These are phyloP conservation scores for Rhododendron vialii DNA, from an alignment of 148 eudicot species.

Conservation along the genomic window DNA sequence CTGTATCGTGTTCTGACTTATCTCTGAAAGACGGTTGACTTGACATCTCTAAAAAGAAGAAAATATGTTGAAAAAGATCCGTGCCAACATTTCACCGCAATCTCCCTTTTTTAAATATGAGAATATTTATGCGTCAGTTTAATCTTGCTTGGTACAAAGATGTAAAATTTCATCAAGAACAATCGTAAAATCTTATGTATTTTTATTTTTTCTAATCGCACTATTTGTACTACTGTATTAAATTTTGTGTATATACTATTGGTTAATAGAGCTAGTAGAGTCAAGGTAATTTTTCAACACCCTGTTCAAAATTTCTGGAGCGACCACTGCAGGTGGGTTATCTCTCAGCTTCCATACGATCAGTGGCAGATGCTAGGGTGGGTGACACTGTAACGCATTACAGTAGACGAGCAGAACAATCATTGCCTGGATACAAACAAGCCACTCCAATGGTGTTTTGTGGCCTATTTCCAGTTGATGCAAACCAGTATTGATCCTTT, in stretches of 20 bases:
- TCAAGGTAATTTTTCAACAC: neutral
- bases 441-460: conserved; percentile 98
- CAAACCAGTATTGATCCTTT: conserved; percentile 66
- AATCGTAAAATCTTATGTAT: neutral
- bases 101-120: neutral
- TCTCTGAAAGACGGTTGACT: neutral
- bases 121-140: neutral
- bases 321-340: conserved; percentile 67
- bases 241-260: neutral
- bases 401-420: conserved; percentile 58
- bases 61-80: neutral
- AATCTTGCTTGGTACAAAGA: neutral
- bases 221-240: neutral
- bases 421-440: conserved; percentile 92
- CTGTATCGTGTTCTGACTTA: neutral
- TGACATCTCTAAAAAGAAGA: neutral
- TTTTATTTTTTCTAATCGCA: no score
- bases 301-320: neutral
- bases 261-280: neutral
- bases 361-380: conserved; percentile 99
- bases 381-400: conserved; percentile 93
- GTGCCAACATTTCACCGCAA: neutral
- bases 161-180: neutral
- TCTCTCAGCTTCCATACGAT: conserved; percentile 89
- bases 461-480: conserved; percentile 95